phyloP scores from a whole-genome alignment of 164 flowering plant species.

The Sedum album region DNA sequence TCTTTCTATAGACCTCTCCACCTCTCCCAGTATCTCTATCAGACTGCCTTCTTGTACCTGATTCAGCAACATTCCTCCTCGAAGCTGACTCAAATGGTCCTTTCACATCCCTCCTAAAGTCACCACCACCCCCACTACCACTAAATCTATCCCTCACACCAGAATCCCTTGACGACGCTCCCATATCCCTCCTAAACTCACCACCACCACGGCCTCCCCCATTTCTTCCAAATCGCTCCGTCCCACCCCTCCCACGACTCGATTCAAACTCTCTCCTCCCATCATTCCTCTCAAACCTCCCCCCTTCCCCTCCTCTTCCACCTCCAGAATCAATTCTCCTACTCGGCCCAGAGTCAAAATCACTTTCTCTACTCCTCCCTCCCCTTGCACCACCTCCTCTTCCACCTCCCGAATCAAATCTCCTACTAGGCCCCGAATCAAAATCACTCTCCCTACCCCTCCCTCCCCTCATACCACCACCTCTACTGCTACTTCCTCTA shows the following conservation, averaged over 20 bases:
- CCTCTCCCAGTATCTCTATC: slow-evolving; percentile 4
- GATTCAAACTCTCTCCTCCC: background rate
- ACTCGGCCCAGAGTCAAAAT: slow-evolving; percentile 9
- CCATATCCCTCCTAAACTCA: background rate
- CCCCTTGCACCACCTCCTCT: slow-evolving; percentile 8
- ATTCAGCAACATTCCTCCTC: slow-evolving; percentile 12
- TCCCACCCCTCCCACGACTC: slow-evolving; percentile 3
- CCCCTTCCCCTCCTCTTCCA: slow-evolving; percentile 2
- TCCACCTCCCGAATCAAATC: background rate
- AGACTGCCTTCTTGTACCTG: background rate
- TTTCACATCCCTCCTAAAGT: slow-evolving; percentile 2
- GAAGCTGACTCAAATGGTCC: slow-evolving; percentile 10
- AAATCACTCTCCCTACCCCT: slow-evolving; percentile 16
- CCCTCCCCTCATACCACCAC: slow-evolving; percentile 14
- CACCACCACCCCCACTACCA: background rate
- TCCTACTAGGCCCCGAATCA: background rate
- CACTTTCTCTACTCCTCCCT: slow-evolving; percentile 15
- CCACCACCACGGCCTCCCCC: background rate
- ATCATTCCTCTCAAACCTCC: slow-evolving; percentile 1
- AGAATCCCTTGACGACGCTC: slow-evolving; percentile 2
- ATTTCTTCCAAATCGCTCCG: background rate
- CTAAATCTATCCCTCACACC: background rate
- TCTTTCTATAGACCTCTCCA: background rate
- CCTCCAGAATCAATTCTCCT: background rate
- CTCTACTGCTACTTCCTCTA: too few species aligned